Evolutionary conservation across 352 stramenopile species (phyloP).

Genomic region (Globisporangium emineosum): DNA sequence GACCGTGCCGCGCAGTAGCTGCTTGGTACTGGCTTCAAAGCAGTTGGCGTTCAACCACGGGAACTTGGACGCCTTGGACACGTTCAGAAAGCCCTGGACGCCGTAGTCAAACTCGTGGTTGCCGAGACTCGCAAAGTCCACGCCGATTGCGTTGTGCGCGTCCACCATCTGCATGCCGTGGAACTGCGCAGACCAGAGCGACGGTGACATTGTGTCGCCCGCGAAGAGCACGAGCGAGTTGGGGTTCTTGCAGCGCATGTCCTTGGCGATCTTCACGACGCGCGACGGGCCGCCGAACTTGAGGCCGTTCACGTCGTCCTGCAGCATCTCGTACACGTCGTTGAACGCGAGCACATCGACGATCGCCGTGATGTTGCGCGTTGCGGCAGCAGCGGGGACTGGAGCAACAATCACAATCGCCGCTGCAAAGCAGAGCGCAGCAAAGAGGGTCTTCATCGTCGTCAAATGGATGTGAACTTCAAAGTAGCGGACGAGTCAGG

Average conservation of each 20-base stretch:
- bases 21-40: constrained; percentile 17
- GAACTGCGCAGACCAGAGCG: not conserved
- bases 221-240: constrained; percentile 24
- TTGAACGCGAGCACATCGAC: constrained; percentile 77
- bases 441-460: no score
- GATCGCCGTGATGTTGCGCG: constrained; percentile 37
- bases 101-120: constrained; percentile 86
- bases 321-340: constrained; percentile 78
- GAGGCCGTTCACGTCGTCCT: constrained; percentile 53
- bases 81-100: constrained; percentile 70
- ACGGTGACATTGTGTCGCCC: not conserved
- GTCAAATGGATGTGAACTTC: no score
- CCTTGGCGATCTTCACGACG: constrained; percentile 51
- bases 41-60: constrained; percentile 76
- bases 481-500: no score
- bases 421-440: no score
- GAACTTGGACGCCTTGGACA: constrained; percentile 52
- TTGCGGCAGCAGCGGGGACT: not conserved
- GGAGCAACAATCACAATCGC: no score
- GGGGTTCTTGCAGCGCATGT: constrained; percentile 48
- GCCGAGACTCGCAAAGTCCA: constrained; percentile 67
- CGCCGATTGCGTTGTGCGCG: constrained; percentile 66
- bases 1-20: not conserved
- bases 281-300: constrained; percentile 62
- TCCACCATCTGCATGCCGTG: constrained; percentile 76